phyloP scores from a whole-genome alignment of 1,284 basidiomycete species.

The Cerioporus squamosus region DNA sequence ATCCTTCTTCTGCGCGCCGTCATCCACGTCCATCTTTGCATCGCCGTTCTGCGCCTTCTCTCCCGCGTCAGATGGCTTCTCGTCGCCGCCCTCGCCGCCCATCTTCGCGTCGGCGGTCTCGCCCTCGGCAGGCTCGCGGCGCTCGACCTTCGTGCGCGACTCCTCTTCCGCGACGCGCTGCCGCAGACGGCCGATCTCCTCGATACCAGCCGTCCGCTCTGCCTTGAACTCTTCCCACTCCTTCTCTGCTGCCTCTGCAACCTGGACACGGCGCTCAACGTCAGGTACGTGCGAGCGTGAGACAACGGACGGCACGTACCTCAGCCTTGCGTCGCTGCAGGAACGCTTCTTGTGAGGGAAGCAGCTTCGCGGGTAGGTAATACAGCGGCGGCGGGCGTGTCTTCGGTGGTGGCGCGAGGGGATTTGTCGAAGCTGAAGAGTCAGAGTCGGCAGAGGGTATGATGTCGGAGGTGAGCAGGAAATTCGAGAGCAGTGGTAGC shows the following conservation, averaged over 20 bases:
- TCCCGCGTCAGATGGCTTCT: conserved; percentile 9
- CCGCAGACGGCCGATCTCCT: conserved; percentile 65
- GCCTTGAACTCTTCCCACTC: conserved; percentile 68
- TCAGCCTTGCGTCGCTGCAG: conserved; percentile 62
- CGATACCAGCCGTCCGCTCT: conserved; percentile 61
- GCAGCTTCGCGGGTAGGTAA: conserved; percentile 72
- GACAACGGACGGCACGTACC: conserved; percentile 40
- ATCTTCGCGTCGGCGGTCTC: conserved; percentile 22
- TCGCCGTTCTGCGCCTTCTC: conserved; percentile 22
- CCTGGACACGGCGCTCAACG: conserved; percentile 41
- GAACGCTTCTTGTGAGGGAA: conserved; percentile 73
- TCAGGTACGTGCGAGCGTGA: not conserved
- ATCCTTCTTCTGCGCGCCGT: not conserved
- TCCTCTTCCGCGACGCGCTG: conserved; percentile 67
- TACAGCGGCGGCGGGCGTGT: conserved; percentile 76
- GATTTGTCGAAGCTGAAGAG: conserved; percentile 36
- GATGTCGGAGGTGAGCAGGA: conserved; percentile 73
- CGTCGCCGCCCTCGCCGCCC: conserved; percentile 23
- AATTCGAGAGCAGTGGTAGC: conserved; percentile 73
- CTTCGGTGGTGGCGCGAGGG: conserved; percentile 56
- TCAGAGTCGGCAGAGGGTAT: conserved; percentile 48
- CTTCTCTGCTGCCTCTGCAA: conserved; percentile 62
- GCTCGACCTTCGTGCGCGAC: conserved; percentile 43
- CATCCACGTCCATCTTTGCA: conserved; percentile 4
- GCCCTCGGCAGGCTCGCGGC: conserved; percentile 9